phyloP scores from a whole-genome alignment of 2,329 filamentous ascomycete genomes.

The Hirsutella thompsonii region DNA sequence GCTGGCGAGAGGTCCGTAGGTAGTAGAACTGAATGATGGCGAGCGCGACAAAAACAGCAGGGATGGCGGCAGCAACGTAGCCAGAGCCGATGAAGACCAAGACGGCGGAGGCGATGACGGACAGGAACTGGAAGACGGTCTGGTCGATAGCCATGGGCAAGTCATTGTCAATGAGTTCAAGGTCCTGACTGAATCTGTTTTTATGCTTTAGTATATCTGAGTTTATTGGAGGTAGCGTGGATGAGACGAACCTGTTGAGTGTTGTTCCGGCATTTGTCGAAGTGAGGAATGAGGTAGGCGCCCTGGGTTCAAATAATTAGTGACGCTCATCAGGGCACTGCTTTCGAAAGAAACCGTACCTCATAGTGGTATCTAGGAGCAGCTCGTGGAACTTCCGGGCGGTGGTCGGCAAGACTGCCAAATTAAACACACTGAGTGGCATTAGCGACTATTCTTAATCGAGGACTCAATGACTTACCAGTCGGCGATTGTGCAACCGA shows the following conservation, averaged over 20 bases:
- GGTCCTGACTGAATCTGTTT: constrained; percentile 25
- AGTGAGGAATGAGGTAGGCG: constrained; percentile 19
- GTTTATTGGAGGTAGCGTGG: no score
- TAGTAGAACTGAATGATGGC: constrained; percentile 17
- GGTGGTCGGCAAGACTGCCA: constrained; percentile 14
- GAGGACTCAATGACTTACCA: constrained; percentile 3
- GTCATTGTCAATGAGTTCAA: constrained; percentile 23
- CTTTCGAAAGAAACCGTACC: constrained; percentile 1
- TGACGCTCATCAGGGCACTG: not conserved
- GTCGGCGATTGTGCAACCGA: constrained; percentile 6
- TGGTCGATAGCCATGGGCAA: constrained; percentile 18
- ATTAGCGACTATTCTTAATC: not conserved
- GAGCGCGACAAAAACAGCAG: constrained; percentile 15
- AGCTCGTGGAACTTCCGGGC: constrained; percentile 10
- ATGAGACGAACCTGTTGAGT: constrained; percentile 12
- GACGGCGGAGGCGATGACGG: constrained; percentile 14
- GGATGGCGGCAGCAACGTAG: constrained; percentile 32
- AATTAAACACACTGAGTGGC: constrained; percentile 7
- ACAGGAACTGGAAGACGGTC: constrained; percentile 9
- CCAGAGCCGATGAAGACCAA: constrained; percentile 32
- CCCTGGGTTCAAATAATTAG: not conserved
- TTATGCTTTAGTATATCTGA: not conserved
- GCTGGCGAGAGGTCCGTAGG: constrained; percentile 17
- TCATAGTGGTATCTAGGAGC: constrained; percentile 17
- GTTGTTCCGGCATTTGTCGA: constrained; percentile 21